phyloP scores from a whole-genome alignment of 176 grass and related monocot species.

The Aegilops bicornis region DNA sequence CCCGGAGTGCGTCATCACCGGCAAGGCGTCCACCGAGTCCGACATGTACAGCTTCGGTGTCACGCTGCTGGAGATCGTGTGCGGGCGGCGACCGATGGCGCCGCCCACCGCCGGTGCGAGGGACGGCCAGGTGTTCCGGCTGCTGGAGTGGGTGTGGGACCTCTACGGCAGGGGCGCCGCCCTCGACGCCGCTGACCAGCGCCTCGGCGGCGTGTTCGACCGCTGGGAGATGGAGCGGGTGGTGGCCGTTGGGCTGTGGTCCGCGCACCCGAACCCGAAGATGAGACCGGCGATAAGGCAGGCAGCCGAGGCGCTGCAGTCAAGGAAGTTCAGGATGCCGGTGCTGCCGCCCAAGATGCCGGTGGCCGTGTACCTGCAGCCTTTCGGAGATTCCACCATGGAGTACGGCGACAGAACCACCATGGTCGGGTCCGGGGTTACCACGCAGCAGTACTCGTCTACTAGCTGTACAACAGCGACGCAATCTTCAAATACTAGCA shows the following conservation, averaged over 20 bases:
- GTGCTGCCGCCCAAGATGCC: not conserved
- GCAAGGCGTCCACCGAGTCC: slow-evolving; percentile 18
- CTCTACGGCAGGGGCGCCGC: not conserved
- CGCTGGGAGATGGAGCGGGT: not conserved
- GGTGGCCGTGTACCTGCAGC: slow-evolving; percentile 12
- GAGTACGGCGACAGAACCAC: not conserved
- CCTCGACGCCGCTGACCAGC: not conserved
- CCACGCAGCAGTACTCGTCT: not conserved
- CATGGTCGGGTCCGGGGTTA: not conserved
- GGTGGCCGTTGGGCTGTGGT: slow-evolving; percentile 41
- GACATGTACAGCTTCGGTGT: slow-evolving; percentile 43
- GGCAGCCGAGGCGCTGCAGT: not conserved
- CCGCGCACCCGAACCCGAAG: slow-evolving; percentile 24
- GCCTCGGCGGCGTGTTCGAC: not conserved
- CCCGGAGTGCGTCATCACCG: slow-evolving; percentile 13
- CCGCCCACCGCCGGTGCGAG: not conserved
- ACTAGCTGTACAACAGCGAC: not conserved
- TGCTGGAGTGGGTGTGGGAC: slow-evolving; percentile 20
- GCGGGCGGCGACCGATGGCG: slow-evolving; percentile 14
- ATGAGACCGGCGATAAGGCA: not conserved
- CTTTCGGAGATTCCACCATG: not conserved
- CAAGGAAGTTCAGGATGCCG: slow-evolving; percentile 17
- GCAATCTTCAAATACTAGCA: not conserved
- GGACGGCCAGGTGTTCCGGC: not conserved
- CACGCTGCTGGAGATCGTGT: slow-evolving; percentile 21